Conservation (phyloP, 2,329 filamentous ascomycete species). For the Pyricularia sp. region DNA sequence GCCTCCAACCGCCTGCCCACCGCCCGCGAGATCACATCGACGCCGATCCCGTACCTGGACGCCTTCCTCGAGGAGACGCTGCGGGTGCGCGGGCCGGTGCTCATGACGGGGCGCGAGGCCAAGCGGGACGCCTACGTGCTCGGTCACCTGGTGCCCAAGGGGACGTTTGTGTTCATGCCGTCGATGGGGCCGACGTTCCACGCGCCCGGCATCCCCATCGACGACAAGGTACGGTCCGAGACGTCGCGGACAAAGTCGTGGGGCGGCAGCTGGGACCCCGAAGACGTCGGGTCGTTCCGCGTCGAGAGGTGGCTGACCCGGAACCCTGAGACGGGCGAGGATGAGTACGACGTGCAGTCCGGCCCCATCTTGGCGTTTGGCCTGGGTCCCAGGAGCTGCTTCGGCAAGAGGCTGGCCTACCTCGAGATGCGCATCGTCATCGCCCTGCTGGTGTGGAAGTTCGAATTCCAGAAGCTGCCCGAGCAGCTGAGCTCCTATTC, state of each 20-base stretch:
- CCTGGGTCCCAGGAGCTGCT: constrained; percentile 26
- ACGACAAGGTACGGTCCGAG: constrained; percentile 16
- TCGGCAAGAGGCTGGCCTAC: constrained; percentile 25
- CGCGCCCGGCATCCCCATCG: constrained; percentile 16
- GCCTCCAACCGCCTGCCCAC: constrained; percentile 4
- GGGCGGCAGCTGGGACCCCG: neutral
- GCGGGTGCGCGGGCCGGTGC: constrained; percentile 19
- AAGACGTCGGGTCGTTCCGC: constrained; percentile 19
- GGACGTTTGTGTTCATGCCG: constrained; percentile 20
- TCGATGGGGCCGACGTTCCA: constrained; percentile 20
- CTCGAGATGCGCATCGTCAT: constrained; percentile 24
- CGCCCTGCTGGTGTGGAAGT: constrained; percentile 27
- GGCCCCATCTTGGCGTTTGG: constrained; percentile 22
- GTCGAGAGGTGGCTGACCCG: constrained; percentile 27
- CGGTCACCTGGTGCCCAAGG: constrained; percentile 23
- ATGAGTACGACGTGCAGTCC: constrained; percentile 5
- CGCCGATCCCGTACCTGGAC: constrained; percentile 24
- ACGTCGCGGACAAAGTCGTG: constrained; percentile 7
- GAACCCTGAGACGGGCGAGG: constrained; percentile 8
- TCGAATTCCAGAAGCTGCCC: constrained; percentile 16
- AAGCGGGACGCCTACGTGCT: constrained; percentile 22
- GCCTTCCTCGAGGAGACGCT: constrained; percentile 27
- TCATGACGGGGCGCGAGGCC: constrained; percentile 20
- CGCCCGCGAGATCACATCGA: constrained; percentile 18
- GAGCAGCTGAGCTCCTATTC: neutral